Conservation (phyloP, 2,329 filamentous ascomycete genomes). For the Purpureocillium takamizusanense region DNA sequence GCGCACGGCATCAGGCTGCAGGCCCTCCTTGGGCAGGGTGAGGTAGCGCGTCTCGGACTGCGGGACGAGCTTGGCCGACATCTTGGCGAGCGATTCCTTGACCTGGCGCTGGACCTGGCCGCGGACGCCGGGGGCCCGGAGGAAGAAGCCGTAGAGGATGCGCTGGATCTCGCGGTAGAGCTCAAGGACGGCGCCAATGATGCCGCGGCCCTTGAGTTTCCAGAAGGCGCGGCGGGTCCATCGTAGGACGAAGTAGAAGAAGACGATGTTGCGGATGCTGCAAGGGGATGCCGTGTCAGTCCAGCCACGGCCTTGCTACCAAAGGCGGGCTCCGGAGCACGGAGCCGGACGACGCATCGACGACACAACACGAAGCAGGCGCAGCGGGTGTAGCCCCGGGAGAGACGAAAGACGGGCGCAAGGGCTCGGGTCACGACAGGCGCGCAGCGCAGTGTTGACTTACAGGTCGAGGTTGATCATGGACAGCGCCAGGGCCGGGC, state of each 20-base stretch:
- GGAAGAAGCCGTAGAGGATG: conserved; percentile 74
- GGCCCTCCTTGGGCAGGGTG: conserved; percentile 72
- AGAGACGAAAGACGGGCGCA: too few species aligned
- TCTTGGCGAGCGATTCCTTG: conserved; percentile 65
- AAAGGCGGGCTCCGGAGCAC: too few species aligned
- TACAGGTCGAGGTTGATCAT: conserved; percentile 62
- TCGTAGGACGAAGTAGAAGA: conserved; percentile 79
- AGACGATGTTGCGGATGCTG: conserved; percentile 74
- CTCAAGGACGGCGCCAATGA: conserved; percentile 69
- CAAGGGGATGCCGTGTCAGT: background rate
- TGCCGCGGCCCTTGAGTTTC: conserved; percentile 80
- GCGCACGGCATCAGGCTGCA: conserved; percentile 68
- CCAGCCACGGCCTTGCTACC: background rate
- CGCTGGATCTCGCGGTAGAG: conserved; percentile 64
- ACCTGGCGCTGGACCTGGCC: conserved; percentile 80
- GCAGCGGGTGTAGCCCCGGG: too few species aligned
- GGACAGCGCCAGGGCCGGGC: conserved; percentile 45
- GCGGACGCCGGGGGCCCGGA: conserved; percentile 78
- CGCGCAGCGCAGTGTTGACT: conserved; percentile 21
- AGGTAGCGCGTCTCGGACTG: conserved; percentile 64
- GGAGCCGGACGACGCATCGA: background rate
- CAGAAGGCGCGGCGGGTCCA: conserved; percentile 73
- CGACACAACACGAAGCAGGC: background rate
- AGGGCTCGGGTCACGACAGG: too few species aligned
- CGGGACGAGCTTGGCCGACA: conserved; percentile 77